Percentiles rank a stretch among this genome's conserved stretches.
Evolutionary conservation across 2,329 filamentous ascomycete species (phyloP).

Genomic region (Chrysoporthe cubensis): DNA sequence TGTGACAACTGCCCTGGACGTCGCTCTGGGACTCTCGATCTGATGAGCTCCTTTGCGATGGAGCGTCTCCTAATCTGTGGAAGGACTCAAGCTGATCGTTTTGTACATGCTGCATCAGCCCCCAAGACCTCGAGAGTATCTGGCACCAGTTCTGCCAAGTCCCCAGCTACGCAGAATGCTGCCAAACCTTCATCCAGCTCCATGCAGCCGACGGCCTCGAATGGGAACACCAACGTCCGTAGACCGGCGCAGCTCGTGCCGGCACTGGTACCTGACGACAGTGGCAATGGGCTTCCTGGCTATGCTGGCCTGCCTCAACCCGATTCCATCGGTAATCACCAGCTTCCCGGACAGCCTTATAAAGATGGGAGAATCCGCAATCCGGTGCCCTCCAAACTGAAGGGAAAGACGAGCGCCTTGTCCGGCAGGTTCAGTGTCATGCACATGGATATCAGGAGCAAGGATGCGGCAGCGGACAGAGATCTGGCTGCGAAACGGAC

Average conservation of each 20-base stretch:
- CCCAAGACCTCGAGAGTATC: slow-evolving; percentile 22
- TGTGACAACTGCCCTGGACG: slow-evolving; percentile 10
- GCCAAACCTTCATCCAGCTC: slow-evolving; percentile 13
- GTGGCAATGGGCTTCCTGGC: slow-evolving; percentile 8
- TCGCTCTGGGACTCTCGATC: background rate
- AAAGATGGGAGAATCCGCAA: slow-evolving; percentile 58
- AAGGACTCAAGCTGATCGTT: slow-evolving; percentile 19
- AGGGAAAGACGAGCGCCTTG: slow-evolving; percentile 59
- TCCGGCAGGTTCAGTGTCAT: slow-evolving; percentile 67
- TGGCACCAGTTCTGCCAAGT: slow-evolving; percentile 16
- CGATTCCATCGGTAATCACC: slow-evolving; percentile 30
- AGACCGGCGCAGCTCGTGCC: slow-evolving; percentile 24
- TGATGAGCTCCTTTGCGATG: background rate
- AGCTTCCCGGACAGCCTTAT: slow-evolving; percentile 33
- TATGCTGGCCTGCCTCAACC: slow-evolving; percentile 32
- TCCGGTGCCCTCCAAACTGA: slow-evolving; percentile 64
- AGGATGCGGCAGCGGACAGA: slow-evolving; percentile 51
- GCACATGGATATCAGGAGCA: slow-evolving; percentile 57
- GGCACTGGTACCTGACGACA: background rate
- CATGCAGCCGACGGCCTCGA: slow-evolving; percentile 15
- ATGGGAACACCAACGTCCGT: slow-evolving; percentile 13
- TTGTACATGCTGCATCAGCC: slow-evolving; percentile 13
- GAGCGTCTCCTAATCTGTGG: background rate
- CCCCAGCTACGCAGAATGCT: slow-evolving; percentile 20
- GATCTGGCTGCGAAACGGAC: slow-evolving; percentile 62